phyloP scores from a whole-genome alignment of 2,329 filamentous ascomycete genomes.

The Ophiostoma novo-ulmi region DNA sequence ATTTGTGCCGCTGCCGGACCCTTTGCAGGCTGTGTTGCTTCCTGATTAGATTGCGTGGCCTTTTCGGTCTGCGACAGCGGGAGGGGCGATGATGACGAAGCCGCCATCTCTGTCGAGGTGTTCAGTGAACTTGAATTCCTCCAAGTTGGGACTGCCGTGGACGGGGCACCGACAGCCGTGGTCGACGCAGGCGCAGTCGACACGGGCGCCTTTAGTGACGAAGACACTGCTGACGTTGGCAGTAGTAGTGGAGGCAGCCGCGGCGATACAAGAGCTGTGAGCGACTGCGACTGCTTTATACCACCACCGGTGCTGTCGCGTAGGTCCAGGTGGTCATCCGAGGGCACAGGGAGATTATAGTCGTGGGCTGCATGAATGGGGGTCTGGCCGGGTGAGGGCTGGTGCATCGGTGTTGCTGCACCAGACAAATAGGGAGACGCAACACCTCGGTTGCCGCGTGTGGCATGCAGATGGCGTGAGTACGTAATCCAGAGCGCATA shows the following conservation, averaged over 20 bases:
- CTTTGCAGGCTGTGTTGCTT: background rate
- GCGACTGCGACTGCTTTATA: slow-evolving; percentile 40
- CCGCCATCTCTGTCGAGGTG: background rate
- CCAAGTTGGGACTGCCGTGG: background rate
- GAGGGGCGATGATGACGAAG: background rate
- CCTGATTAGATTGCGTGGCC: background rate
- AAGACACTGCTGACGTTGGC: slow-evolving; percentile 10
- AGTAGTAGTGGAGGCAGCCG: background rate
- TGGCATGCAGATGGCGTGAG: slow-evolving; percentile 82
- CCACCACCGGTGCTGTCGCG: slow-evolving; percentile 32
- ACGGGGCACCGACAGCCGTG: background rate
- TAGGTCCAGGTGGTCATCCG: slow-evolving; percentile 12
- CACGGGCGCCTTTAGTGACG: background rate
- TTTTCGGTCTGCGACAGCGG: background rate
- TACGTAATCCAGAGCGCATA: slow-evolving; percentile 98
- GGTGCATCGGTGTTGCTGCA: slow-evolving; percentile 65
- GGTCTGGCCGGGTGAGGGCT: slow-evolving; percentile 72
- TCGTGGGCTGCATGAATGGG: slow-evolving; percentile 54
- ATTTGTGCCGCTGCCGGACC: background rate
- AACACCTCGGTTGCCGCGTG: slow-evolving; percentile 54
- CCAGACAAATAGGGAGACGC: slow-evolving; percentile 61
- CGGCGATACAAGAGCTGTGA: background rate
- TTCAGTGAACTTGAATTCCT: no score
- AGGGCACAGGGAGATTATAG: slow-evolving; percentile 47
- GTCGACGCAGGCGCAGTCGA: background rate